phyloP scores from a whole-genome alignment of 1,139 yeast genomes.

The Pichia norvegensis region DNA sequence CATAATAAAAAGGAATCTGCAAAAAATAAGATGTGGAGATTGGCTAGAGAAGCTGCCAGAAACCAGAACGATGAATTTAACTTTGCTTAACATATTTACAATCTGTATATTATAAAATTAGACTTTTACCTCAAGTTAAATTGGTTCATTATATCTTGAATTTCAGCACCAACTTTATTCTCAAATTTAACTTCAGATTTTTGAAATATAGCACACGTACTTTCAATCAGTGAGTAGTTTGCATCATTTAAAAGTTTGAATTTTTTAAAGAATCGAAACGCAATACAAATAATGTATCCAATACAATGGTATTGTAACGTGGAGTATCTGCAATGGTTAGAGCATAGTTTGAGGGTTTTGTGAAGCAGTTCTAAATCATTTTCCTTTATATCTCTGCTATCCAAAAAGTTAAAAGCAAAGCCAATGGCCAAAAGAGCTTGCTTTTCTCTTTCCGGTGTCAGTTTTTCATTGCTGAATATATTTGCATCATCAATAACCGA shows the following conservation, averaged over 20 bases:
- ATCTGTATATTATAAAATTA: neutral
- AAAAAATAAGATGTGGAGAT: slow-evolving; percentile 62
- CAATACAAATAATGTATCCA: slow-evolving; percentile 9
- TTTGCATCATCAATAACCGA: neutral
- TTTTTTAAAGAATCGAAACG: slow-evolving; percentile 1
- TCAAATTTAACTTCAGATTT: neutral
- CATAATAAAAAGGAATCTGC: slow-evolving; percentile 51
- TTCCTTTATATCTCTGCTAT: neutral
- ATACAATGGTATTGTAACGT: slow-evolving; percentile 2
- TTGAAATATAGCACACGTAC: neutral
- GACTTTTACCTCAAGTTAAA: neutral
- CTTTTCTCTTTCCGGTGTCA: neutral
- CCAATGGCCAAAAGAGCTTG: slow-evolving; percentile 11
- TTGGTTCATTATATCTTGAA: neutral
- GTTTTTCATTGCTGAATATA: neutral
- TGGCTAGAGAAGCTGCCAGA: slow-evolving; percentile 66
- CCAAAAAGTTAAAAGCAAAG: slow-evolving; percentile 3
- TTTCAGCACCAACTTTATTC: neutral
- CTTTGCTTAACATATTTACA: slow-evolving; percentile 28
- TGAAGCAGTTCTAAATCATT: neutral
- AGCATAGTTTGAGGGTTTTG: neutral
- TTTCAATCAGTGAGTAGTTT: neutral
- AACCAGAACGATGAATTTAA: slow-evolving; percentile 69
- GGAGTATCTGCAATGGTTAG: neutral
- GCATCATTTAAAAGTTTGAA: neutral